Evolutionary conservation across 1,284 basidiomycete species (phyloP).

Genomic region (Tetrapyrgos nigripes): DNA sequence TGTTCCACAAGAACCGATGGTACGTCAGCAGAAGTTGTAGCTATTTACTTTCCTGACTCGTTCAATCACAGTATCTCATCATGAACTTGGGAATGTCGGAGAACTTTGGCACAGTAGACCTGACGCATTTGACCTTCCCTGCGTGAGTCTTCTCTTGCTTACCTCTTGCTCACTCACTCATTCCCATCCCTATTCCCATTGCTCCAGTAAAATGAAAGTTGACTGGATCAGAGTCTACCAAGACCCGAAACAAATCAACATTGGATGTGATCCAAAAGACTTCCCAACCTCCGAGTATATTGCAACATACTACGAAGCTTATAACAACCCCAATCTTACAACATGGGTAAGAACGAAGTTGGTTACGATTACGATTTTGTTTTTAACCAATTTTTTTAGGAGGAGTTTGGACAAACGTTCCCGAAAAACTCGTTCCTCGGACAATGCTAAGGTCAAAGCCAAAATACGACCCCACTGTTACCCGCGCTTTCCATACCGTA

Average conservation of each 20-base stretch:
- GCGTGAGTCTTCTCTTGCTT: slow-evolving; percentile 65
- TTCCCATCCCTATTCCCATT: too few relatives aligned
- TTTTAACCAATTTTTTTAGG: too few relatives aligned
- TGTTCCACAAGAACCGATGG: slow-evolving; percentile 87
- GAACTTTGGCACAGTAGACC: slow-evolving; percentile 53
- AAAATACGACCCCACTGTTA: too few relatives aligned
- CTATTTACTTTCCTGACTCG: neutral
- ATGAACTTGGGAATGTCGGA: slow-evolving; percentile 61
- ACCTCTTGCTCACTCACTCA: neutral
- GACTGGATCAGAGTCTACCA: slow-evolving; percentile 14
- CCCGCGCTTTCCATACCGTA: too few relatives aligned
- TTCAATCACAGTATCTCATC: slow-evolving; percentile 52
- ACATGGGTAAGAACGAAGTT: too few relatives aligned
- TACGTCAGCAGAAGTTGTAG: slow-evolving; percentile 31
- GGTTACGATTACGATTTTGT: too few relatives aligned
- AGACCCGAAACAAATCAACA: slow-evolving; percentile 39
- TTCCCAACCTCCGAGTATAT: slow-evolving; percentile 73
- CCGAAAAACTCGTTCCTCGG: slow-evolving; percentile 26
- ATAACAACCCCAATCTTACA: slow-evolving; percentile 26
- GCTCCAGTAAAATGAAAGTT: neutral
- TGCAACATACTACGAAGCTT: slow-evolving; percentile 39
- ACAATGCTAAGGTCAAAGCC: slow-evolving; percentile 37
- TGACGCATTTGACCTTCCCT: slow-evolving; percentile 64
- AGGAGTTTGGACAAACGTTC: slow-evolving; percentile 51
- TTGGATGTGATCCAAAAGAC: slow-evolving; percentile 75